A percentile compares a stretch with the other conserved stretches of the same genome.
phyloP scores from a whole-genome alignment of 352 stramenopile species.

The Globisporangium cylindrosporum region DNA sequence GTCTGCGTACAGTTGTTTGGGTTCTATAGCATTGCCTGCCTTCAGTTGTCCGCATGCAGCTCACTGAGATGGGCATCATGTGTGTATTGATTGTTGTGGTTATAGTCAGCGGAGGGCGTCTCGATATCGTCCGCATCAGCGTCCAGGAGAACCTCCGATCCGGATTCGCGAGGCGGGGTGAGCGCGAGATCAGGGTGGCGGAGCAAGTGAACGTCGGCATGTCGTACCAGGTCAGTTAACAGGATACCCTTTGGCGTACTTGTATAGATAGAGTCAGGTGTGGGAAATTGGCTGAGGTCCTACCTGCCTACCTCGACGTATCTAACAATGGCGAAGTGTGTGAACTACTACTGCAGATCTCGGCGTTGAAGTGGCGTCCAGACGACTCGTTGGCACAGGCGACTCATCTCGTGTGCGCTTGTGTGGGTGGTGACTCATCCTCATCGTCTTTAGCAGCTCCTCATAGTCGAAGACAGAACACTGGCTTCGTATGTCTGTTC shows the following conservation, averaged over 20 bases:
- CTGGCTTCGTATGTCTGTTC: not conserved
- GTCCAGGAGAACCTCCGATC: constrained; percentile 2
- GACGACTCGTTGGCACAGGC: not conserved
- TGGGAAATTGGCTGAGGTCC: not conserved
- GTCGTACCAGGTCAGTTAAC: constrained; percentile 2
- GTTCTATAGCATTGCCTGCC: not conserved
- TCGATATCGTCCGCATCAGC: constrained; percentile 13
- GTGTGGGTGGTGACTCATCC: not conserved
- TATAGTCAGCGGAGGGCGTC: constrained; percentile 5
- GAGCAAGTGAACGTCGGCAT: not conserved
- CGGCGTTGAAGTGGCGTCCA: constrained; percentile 16
- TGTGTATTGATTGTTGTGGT: not conserved
- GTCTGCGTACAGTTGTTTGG: constrained; percentile 8
- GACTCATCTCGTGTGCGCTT: not conserved
- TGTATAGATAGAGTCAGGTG: not conserved
- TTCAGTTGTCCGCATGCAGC: not conserved
- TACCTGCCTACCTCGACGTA: not conserved
- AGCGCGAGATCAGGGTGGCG: not conserved
- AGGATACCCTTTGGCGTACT: not conserved
- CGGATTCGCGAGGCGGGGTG: constrained; percentile 2
- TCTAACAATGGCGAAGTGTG: not conserved
- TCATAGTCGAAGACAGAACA: not conserved
- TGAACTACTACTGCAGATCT: constrained; percentile 10
- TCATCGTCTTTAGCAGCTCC: not conserved
- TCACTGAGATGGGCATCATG: not conserved